Base-by-base conservation (phyloP, 169 alveolate genomes). In the Toxoplasma gondii region DNA sequence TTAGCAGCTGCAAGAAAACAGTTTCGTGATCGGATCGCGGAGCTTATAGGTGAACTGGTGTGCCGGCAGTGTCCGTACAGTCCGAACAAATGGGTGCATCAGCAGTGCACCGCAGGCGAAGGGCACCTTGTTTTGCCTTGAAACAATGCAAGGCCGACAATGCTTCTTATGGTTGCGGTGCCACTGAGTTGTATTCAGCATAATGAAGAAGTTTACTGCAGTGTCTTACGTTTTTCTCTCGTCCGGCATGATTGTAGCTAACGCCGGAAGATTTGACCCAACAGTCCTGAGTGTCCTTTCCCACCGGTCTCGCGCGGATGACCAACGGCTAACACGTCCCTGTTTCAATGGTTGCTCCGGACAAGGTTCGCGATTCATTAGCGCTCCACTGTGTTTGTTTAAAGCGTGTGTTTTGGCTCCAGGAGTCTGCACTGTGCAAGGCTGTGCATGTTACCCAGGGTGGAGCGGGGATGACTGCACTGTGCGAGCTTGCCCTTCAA, bases 381-480 rank as follows among this genome's bases (percentile, higher is more conserved):
- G 74, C 29, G 74, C 29, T 64, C n/a, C 1, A 27, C n/a, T 31
- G 24, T 27, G 74, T 64, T 27, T 12, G 74, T 1, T 64, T 12
- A 64, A 4, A 64, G 22, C n/a, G 7, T 19, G 74, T 1, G 74
- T 64, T 27, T 4, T 27, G 24, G 7, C 7, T 22, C 74, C n/a
- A 16, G 74, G 74, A 64, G n/a, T 64, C 74, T 64, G 74, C 74
- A 64, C 24, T 19, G 74, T 27, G 74, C 74, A 64, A 22, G 74
- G 74, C 24, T 64, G 74, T 31, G 74, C 74, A 64, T 64, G 74
- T 31, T 19, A 64, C 74, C 74, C 74, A 64, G 24, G 34, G 22
- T 64, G 74, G 74, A 64, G 74, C 74, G 74, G 74, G 74, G 74
- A 64, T 64, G 74, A 64, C 74, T 64, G 74, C n/a, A 27, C 9